phyloP scores from a whole-genome alignment of 2,329 filamentous ascomycete species.

The Monosporascus sp. region DNA sequence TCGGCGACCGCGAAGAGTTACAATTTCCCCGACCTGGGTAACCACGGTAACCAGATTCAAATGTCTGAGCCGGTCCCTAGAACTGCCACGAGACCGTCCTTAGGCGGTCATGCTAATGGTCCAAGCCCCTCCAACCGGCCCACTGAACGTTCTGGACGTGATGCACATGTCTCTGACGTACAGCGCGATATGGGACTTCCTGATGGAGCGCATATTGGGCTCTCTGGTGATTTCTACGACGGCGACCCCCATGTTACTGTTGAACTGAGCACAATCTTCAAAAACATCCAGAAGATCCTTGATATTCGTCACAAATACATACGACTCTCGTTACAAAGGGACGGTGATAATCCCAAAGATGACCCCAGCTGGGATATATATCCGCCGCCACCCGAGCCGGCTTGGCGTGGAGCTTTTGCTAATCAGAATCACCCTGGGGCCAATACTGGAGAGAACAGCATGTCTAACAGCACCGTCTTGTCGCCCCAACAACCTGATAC shows the following conservation, averaged over 20 bases:
- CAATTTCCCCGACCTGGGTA: conserved; percentile 24
- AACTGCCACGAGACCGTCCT: conserved; percentile 26
- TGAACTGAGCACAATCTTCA: conserved; percentile 81
- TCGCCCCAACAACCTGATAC: conserved; percentile 23
- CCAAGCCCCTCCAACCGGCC: conserved; percentile 9
- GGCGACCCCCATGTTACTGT: conserved; percentile 75
- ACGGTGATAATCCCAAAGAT: conserved; percentile 84
- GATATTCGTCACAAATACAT: conserved; percentile 89
- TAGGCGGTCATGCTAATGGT: conserved; percentile 14
- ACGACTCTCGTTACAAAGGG: conserved; percentile 72
- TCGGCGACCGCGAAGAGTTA: conserved; percentile 24
- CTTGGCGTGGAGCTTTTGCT: conserved; percentile 62
- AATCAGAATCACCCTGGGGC: conserved; percentile 29
- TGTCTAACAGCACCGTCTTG: conserved; percentile 42
- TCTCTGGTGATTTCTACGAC: conserved; percentile 61
- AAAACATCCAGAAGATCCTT: conserved; percentile 83
- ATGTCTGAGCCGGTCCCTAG: conserved; percentile 20
- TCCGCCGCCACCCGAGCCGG: conserved; percentile 83
- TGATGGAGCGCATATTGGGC: conserved; percentile 55
- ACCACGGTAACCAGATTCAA: conserved; percentile 14
- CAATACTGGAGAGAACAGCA: conserved; percentile 37
- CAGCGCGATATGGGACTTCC: conserved; percentile 37
- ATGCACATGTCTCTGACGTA: conserved; percentile 7
- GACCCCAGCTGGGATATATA: conserved; percentile 81
- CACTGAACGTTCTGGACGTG: conserved; percentile 8